These are phyloP conservation scores for Akanthomyces uredinophilus DNA, from an alignment of 2,329 filamentous ascomycete genomes.

Conservation along the genomic window DNA sequence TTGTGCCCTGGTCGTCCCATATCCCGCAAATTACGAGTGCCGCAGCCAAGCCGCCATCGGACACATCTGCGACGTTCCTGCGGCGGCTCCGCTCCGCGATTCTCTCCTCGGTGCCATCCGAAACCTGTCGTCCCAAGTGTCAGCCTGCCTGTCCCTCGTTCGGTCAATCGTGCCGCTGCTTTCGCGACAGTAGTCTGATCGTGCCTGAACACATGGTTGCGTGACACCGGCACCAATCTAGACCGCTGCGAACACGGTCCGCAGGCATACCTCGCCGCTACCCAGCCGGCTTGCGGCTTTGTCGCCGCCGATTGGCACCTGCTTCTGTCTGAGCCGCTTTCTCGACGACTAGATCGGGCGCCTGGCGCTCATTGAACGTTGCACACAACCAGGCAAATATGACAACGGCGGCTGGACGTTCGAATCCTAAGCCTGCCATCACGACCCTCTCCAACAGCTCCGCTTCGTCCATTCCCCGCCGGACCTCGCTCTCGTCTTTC, in stretches of 20 bases:
- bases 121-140: conserved; percentile 1
- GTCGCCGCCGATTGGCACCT: conserved; percentile 1
- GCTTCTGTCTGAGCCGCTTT: background rate
- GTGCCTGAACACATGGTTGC: background rate
- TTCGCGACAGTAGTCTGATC: background rate
- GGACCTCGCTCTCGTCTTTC: conserved; percentile 61
- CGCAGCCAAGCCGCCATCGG: conserved; percentile 1
- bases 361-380: background rate
- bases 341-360: background rate
- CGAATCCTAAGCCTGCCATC: conserved; percentile 35
- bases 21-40: background rate
- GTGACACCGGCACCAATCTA: background rate
- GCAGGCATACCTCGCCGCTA: background rate
- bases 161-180: background rate
- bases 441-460: conserved; percentile 30
- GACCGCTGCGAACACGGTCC: background rate
- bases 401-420: conserved; percentile 39
- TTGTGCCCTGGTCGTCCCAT: background rate
- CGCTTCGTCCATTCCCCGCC: conserved; percentile 22
- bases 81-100: conserved; percentile 10
- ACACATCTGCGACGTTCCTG: conserved; percentile 15
- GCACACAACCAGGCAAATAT: conserved; percentile 22
- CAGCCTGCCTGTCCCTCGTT: background rate
- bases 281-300: background rate
- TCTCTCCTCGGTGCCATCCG: background rate